These are phyloP conservation scores for Coemansia sp. DNA, from an alignment of 192 early-diverging fungal species.

Conservation along the genomic window DNA sequence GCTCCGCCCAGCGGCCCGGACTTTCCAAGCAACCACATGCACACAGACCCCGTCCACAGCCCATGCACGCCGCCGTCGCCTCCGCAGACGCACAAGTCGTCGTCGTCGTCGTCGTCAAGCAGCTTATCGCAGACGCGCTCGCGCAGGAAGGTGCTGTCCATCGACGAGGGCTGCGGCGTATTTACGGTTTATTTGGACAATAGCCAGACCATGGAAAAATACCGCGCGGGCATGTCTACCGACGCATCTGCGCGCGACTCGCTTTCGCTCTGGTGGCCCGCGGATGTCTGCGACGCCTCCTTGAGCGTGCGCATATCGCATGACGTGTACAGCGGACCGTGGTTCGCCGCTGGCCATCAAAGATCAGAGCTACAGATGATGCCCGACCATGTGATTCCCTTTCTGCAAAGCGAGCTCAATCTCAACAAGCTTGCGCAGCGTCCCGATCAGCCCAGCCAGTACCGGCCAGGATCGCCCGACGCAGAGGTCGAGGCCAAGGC, in stretches of 20 bases:
- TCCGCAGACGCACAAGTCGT: slow-evolving; percentile 25
- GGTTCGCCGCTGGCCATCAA: slow-evolving; percentile 30
- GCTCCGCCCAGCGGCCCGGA: not conserved
- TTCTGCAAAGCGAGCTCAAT: slow-evolving; percentile 44
- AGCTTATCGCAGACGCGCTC: not conserved
- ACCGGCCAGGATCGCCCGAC: slow-evolving; percentile 7
- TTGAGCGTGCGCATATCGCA: slow-evolving; percentile 14
- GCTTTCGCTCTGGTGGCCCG: slow-evolving; percentile 33
- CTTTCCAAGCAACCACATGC: not conserved
- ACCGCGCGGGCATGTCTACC: slow-evolving; percentile 25
- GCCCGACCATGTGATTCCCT: slow-evolving; percentile 30
- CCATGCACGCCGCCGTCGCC: slow-evolving; percentile 22
- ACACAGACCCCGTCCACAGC: not conserved
- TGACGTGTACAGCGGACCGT: slow-evolving; percentile 27
- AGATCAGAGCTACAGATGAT: slow-evolving; percentile 14
- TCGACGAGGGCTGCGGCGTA: slow-evolving; percentile 4
- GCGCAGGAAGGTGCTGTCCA: not conserved
- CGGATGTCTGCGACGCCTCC: not conserved
- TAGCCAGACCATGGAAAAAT: slow-evolving; percentile 9
- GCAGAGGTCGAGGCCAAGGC: slow-evolving; percentile 4
- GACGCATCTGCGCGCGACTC: slow-evolving; percentile 21
- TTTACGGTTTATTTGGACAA: slow-evolving; percentile 29
- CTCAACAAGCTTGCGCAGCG: slow-evolving; percentile 27
- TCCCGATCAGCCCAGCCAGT: not conserved
- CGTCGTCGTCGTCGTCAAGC: slow-evolving; percentile 13